phyloP scores from a whole-genome alignment of 345 rosid species.

The Clausena lansium region DNA sequence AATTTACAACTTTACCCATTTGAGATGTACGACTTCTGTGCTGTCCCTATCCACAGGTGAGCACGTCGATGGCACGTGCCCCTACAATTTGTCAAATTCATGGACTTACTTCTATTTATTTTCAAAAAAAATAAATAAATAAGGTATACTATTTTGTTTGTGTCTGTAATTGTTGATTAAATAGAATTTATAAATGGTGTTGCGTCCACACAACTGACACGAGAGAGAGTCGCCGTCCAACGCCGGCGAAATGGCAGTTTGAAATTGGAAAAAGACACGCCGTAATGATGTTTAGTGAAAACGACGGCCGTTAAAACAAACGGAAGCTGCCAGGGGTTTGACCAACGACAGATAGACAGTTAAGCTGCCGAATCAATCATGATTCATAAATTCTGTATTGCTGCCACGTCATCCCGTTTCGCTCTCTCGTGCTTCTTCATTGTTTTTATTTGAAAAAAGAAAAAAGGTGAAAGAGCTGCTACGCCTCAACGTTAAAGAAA shows the following conservation, averaged over 20 bases:
- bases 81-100: not conserved
- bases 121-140: too few relatives aligned
- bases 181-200: slow-evolving; percentile 13
- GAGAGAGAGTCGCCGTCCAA: slow-evolving; percentile 23
- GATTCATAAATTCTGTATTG: not conserved
- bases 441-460: too few relatives aligned
- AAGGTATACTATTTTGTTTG: not conserved
- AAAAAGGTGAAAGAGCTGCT: too few relatives aligned
- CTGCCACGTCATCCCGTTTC: not conserved
- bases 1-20: not conserved
- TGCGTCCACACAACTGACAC: slow-evolving; percentile 22
- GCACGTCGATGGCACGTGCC: slow-evolving; percentile 20
- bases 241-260: slow-evolving; percentile 19
- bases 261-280: slow-evolving; percentile 16
- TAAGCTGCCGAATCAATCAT: not conserved
- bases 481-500: too few relatives aligned
- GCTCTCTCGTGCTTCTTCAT: not conserved
- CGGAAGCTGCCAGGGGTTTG: not conserved
- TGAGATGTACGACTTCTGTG: slow-evolving; percentile 8
- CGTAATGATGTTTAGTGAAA: slow-evolving; percentile 2
- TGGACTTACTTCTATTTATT: too few relatives aligned
- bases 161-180: slow-evolving; percentile 1
- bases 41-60: slow-evolving; percentile 22
- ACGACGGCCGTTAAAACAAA: slow-evolving; percentile 23
- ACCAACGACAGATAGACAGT: slow-evolving; percentile 8